phyloP scores from a whole-genome alignment of 169 alveolate genomes.

The Babesia divergens region DNA sequence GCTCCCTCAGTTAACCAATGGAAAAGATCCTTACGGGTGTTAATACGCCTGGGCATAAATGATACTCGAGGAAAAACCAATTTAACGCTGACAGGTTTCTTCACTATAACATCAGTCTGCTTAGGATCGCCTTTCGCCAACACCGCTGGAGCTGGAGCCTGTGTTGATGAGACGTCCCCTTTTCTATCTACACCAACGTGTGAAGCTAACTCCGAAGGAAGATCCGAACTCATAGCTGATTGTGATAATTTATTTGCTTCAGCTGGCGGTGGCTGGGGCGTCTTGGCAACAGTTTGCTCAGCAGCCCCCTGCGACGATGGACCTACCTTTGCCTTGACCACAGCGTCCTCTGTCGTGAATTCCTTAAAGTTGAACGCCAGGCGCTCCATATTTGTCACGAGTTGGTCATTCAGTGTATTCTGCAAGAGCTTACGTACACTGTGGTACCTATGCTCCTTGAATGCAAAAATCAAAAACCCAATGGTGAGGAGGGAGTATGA shows the following conservation, averaged over 20 bases:
- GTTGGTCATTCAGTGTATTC: neutral
- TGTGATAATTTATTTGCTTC: no score
- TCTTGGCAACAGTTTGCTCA: no score
- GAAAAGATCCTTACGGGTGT: slow-evolving; percentile 27
- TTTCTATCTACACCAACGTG: no score
- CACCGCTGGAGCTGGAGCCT: no score
- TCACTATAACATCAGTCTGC: neutral
- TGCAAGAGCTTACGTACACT: slow-evolving; percentile 2
- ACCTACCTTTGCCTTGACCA: neutral
- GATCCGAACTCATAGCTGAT: no score
- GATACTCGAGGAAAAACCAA: neutral
- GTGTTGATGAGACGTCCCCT: no score
- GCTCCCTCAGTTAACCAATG: slow-evolving; percentile 39
- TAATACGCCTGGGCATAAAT: neutral
- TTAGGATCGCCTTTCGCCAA: neutral
- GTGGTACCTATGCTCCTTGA: slow-evolving; percentile 11
- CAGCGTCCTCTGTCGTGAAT: no score
- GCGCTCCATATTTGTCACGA: neutral
- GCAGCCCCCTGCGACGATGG: no score
- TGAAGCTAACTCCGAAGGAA: no score
- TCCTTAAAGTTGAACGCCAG: neutral
- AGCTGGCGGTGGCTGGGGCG: no score
- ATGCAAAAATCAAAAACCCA: neutral
- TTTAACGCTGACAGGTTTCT: neutral
- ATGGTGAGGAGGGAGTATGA: neutral